Conservation (phyloP, 2,329 filamentous ascomycete genomes). For the Calonectria pteridis region DNA sequence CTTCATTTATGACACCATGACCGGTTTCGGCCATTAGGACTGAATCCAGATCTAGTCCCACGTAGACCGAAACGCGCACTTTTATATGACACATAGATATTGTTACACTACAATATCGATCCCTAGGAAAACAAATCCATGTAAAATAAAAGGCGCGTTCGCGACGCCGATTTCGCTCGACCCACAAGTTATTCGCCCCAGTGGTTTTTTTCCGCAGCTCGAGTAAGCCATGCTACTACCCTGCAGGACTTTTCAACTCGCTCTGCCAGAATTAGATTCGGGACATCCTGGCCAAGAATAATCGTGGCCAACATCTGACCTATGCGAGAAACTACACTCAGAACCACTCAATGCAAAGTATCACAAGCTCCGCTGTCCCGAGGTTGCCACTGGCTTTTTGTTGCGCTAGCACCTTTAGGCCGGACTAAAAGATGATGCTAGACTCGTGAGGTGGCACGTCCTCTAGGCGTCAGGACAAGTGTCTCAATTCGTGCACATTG, state of each 20-base stretch:
- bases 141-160: not conserved
- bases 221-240: not conserved
- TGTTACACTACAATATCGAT: not conserved
- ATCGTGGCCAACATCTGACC: not conserved
- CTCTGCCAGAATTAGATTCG: not conserved
- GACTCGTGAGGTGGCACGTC: not conserved
- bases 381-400: not conserved
- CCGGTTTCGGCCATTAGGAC: not conserved
- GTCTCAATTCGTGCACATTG: not conserved
- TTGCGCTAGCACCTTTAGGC: not conserved
- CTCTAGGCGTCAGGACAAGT: not conserved
- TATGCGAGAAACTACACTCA: not conserved
- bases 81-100: not conserved
- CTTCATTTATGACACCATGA: not conserved
- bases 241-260: not conserved
- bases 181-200: not conserved
- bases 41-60: not conserved
- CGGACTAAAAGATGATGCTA: slow-evolving; percentile 3
- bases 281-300: not conserved
- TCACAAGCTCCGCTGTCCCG: not conserved
- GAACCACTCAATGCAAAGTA: not conserved
- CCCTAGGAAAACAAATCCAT: not conserved
- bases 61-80: not conserved
- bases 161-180: not conserved
- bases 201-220: not conserved